Evolutionary conservation across 2,329 filamentous ascomycete genomes (phyloP), one percentile per base, ranked within the genome.

Genomic region (Tympanopsis confertula): DNA sequence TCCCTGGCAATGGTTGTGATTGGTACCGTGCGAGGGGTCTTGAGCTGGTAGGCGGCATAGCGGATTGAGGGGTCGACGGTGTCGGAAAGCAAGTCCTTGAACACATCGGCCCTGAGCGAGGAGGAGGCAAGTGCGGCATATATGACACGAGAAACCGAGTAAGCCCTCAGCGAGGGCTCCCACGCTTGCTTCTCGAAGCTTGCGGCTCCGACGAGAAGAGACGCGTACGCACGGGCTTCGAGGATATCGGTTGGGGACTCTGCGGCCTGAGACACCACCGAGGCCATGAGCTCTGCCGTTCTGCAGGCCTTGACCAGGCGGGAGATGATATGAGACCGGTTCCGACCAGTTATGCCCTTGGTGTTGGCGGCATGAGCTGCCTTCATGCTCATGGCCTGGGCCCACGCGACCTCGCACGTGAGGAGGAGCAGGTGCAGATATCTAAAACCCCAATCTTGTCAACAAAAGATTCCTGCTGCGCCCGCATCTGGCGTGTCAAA

Each of bases 351-450:
- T 45, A 94, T 82, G 36, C 78, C 81, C 57, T 86, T 84, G 42
- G 80, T 78, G 49, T 91, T 85, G 48, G 83, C 73, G 28, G 84
- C 75, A 54, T 93, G 86, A 15, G 76, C 67, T 3, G 86, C 74
- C 61, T 94, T 95, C 71, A 95, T 86, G 55, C 83, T 78, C 86
- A 96, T 93, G 41, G 88, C 89, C 58, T 94, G 81, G 26, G 91
- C 89, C 86, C 87, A 96, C 37, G 88, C 86, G 45, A 91, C 76
- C 64, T 98, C 91, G 43, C 87, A 78, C 26, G 78, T 84, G 51
- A 95, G 76, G 40, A 98, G 70, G 20, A 89, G 69, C n/a, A 95
- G 68, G 47, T 82, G 71, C 36, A 80, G 74, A 60, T 79, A 85
- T 58, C 86, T 93, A 41, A 35, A 20, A 37, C 39, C 43, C 28